Evolutionary conservation across 139 green algal genomes (phyloP), one percentile per base, ranked within the genome.

Genomic region (Pseudopediastrum boryanum): DNA sequence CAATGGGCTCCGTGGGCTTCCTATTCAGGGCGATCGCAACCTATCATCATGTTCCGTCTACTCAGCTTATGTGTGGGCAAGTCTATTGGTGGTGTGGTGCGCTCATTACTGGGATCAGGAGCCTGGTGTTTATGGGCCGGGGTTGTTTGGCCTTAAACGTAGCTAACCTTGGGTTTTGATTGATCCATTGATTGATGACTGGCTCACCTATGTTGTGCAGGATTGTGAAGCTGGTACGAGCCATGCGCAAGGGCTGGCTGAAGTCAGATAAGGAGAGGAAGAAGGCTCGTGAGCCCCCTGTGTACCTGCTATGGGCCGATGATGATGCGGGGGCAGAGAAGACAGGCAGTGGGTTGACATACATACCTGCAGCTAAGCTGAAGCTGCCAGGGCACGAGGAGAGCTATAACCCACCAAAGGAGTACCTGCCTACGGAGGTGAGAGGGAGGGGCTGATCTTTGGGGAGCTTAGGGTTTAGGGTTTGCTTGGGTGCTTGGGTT

Each of bases 221-320:
- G 80, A 88, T 92, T 36, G 84, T 92, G 9, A 92, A 92, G 77
- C 64, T 92, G 51, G 85, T 90, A 42, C 91, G 95, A 1, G 95
- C 96, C 33, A 90, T 99, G 43, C 90, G 95, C 70, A 96, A 95
- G 73, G 95, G 95, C 41, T 98, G 94, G 94, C 85, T 98, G 64
- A 94, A 95, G 84, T 52, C 64, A 10, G 46, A 67, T 39, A 80
- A 81, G 56, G 29, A 71, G 68, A 36, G 29, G n/a, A 70, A 83
- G 33, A 69, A 84, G 51, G 71, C 83, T 50, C 72, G 87, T 54
- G 67, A 88, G 77, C 74, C 74, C 0, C 46, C 63, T 59, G 56
- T 90, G 5, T 99, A 99, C 82, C 71, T 98, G 62, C 82, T 99
- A 71, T 99, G 96, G 96, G 90, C 85, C 29, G 94, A 98, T 51